Percentiles rank a stretch among this genome's conserved stretches.
Evolutionary conservation across 805 yeast species (phyloP).

Genomic region (Ogataea methylovora): DNA sequence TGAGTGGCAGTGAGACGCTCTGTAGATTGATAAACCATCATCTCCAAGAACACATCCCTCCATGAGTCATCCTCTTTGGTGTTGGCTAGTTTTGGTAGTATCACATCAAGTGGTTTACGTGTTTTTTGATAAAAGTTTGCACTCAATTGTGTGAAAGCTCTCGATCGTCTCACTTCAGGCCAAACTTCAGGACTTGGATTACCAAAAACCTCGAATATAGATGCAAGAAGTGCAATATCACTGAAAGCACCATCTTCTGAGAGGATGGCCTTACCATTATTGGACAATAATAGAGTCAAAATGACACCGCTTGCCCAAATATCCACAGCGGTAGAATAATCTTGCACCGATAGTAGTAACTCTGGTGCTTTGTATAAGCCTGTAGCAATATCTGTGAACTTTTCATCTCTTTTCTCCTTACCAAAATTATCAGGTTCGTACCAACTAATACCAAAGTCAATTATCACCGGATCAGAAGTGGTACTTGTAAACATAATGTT

Average conservation of each 20-base stretch:
- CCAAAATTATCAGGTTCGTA: constrained; percentile 55
- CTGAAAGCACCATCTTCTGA: constrained; percentile 32
- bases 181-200: constrained; percentile 43
- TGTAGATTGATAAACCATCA: constrained; percentile 35
- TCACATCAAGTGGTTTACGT: constrained; percentile 12
- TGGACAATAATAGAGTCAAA: constrained; percentile 42
- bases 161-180: constrained; percentile 34
- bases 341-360: constrained; percentile 48
- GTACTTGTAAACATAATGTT: constrained; percentile 32
- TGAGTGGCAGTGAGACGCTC: constrained; percentile 24
- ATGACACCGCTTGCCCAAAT: constrained; percentile 69
- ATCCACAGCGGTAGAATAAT: constrained; percentile 52
- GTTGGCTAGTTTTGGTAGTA: constrained; percentile 27
- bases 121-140: constrained; percentile 16
- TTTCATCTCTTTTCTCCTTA: constrained; percentile 37
- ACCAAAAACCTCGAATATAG: constrained; percentile 53
- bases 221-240: constrained; percentile 52
- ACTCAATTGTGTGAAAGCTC: constrained; percentile 27
- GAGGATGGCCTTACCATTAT: constrained; percentile 29
- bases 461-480: constrained; percentile 26
- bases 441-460: constrained; percentile 35
- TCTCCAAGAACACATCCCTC: constrained; percentile 27
- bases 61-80: constrained; percentile 13
- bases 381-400: constrained; percentile 56
- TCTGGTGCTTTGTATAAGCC: constrained; percentile 72